A percentile compares a stretch with the other conserved stretches of the same genome.
These are phyloP conservation scores for Buddleja alternifolia DNA, from an alignment of 257 asterid genomes.

Conservation along the genomic window DNA sequence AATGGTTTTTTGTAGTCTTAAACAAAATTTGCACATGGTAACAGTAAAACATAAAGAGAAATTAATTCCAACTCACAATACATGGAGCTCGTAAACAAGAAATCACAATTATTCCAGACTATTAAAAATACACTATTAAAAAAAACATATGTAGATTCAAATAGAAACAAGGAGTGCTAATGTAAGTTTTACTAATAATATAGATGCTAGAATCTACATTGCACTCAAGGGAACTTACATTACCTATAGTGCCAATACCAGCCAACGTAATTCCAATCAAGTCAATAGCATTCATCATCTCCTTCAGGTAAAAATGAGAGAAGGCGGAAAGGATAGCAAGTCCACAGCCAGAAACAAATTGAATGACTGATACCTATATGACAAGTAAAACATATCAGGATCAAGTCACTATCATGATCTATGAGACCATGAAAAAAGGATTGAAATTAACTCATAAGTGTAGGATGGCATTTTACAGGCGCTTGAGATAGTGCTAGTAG, in stretches of 20 bases:
- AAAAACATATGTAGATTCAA: no score
- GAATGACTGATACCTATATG: slow-evolving; percentile 87
- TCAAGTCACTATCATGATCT: slow-evolving; percentile 8
- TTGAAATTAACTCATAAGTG: slow-evolving; percentile 4
- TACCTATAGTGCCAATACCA: slow-evolving; percentile 99
- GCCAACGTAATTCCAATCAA: slow-evolving; percentile 93
- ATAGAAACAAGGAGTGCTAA: no score
- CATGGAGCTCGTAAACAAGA: no score
- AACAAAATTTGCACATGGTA: no score
- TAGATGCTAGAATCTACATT: slow-evolving; percentile 22
- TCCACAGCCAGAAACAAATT: slow-evolving; percentile 99
- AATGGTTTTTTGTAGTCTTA: no score
- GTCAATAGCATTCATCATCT: slow-evolving; percentile 90
- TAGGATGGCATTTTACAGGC: slow-evolving; percentile 59
- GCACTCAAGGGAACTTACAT: slow-evolving; percentile 34
- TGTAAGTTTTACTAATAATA: no score
- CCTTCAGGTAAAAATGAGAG: slow-evolving; percentile 96
- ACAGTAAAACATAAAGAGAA: neutral
- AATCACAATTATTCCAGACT: no score
- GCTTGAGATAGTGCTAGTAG: slow-evolving; percentile 92
- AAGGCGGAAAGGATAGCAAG: slow-evolving; percentile 94
- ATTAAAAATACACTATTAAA: no score
- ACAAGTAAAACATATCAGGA: slow-evolving; percentile 11
- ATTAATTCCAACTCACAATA: no score
- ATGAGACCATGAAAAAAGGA: neutral